A percentile compares a stretch with the other conserved stretches of the same genome.
These are phyloP conservation scores for Jacaranda copaia DNA, from an alignment of 257 asterid species.

Conservation along the genomic window DNA sequence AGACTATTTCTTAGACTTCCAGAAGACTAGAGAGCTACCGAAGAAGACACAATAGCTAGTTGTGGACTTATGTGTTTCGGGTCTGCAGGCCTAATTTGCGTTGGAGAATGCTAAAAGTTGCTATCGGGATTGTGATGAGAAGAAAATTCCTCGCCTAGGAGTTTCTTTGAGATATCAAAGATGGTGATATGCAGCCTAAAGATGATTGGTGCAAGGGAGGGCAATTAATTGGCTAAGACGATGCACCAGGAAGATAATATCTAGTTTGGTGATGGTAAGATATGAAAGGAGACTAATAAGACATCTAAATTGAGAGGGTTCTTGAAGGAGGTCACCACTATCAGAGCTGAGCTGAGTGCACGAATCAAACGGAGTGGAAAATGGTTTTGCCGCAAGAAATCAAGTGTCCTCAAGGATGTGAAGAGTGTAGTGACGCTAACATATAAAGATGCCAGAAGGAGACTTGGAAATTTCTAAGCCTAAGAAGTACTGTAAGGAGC, in stretches of 20 bases:
- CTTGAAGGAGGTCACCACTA: too few relatives aligned
- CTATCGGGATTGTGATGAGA: neutral
- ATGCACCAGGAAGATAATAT: neutral
- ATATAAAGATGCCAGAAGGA: too few relatives aligned
- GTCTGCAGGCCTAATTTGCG: neutral
- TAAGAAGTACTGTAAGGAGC: too few relatives aligned
- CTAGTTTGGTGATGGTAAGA: neutral
- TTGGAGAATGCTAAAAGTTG: neutral
- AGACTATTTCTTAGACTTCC: neutral
- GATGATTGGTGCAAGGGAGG: neutral
- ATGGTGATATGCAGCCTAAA: neutral
- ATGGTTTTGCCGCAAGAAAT: too few relatives aligned
- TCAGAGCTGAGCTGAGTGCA: neutral
- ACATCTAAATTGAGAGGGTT: too few relatives aligned
- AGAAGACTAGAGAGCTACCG: neutral
- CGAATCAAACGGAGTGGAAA: too few relatives aligned
- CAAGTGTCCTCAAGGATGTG: too few relatives aligned
- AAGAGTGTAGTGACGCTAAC: too few relatives aligned
- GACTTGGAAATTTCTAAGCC: too few relatives aligned
- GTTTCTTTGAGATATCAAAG: neutral
- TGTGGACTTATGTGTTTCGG: neutral
- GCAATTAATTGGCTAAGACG: neutral
- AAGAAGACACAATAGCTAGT: neutral
- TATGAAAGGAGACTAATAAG: too few relatives aligned
- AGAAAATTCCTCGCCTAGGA: neutral